These are phyloP conservation scores for Mikania micrantha DNA, from an alignment of 129 eudicot species.

Conservation along the genomic window DNA sequence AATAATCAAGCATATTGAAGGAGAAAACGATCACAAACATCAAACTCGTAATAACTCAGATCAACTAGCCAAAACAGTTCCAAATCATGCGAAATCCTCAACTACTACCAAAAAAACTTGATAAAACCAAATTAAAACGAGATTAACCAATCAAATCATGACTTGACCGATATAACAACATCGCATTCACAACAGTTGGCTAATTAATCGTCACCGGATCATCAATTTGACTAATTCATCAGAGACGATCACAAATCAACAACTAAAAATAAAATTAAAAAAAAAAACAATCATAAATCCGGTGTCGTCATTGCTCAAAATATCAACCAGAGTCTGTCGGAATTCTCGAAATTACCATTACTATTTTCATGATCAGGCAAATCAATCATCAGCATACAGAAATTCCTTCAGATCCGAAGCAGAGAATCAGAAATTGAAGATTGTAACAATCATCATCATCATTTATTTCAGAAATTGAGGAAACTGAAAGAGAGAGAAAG, in stretches of 20 bases:
- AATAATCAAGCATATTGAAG: background rate
- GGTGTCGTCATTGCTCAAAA: background rate
- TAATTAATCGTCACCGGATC: background rate
- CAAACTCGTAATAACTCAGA: background rate
- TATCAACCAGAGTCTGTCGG: background rate
- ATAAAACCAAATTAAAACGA: background rate
- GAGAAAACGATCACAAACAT: constrained; percentile 2
- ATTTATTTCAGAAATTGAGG: constrained; percentile 9
- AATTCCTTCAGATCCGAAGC: constrained; percentile 23
- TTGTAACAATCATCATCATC: constrained; percentile 8
- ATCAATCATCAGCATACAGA: constrained; percentile 3
- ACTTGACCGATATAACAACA: background rate
- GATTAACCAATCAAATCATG: background rate
- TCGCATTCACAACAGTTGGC: background rate
- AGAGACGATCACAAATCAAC: constrained; percentile 6
- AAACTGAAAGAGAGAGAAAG: constrained; percentile 6
- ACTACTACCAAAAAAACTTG: background rate
- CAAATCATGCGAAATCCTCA: constrained; percentile 5
- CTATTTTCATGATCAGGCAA: background rate
- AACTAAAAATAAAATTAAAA: background rate
- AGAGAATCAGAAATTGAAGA: constrained; percentile 12
- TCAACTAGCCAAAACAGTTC: constrained; percentile 1
- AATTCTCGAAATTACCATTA: constrained; percentile 6
- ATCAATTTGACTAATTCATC: background rate
- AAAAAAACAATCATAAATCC: constrained; percentile 7